phyloP scores from a whole-genome alignment of 2,329 filamentous ascomycete species.

The Xenoacremonium recifei region DNA sequence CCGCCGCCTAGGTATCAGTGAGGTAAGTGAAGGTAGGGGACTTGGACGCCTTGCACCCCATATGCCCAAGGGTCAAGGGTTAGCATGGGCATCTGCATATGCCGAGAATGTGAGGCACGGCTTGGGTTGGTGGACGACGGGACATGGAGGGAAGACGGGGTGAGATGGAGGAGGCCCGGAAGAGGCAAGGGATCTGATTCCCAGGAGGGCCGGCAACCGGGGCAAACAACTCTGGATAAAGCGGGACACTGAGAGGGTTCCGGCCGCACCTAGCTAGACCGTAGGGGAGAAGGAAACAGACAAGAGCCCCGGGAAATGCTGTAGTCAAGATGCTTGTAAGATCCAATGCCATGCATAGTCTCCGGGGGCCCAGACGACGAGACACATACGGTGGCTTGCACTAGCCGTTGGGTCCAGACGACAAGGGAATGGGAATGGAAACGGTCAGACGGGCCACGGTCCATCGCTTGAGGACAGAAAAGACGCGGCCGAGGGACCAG shows the following conservation, averaged over 20 bases:
- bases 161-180: constrained; percentile 11
- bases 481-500: no score
- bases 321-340: constrained; percentile 25
- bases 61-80: constrained; percentile 13
- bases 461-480: no score
- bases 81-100: constrained; percentile 26
- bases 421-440: constrained; percentile 20
- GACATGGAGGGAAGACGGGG: constrained; percentile 9
- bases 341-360: constrained; percentile 30
- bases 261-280: constrained; percentile 5
- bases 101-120: constrained; percentile 20
- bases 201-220: constrained; percentile 14
- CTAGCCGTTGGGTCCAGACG: constrained; percentile 25
- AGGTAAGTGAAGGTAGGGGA: constrained; percentile 18
- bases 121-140: constrained; percentile 9
- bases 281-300: constrained; percentile 6
- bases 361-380: constrained; percentile 22
- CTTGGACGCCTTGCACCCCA: constrained; percentile 23
- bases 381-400: constrained; percentile 30
- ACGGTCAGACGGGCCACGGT: constrained; percentile 4
- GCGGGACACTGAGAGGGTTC: constrained; percentile 13
- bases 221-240: constrained; percentile 11
- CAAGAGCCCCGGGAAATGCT: constrained; percentile 8
- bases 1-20: constrained; percentile 19
- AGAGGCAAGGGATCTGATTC: constrained; percentile 20